These are phyloP conservation scores for Fusarium miscanthi DNA, from an alignment of 2,329 filamentous ascomycete genomes.

Conservation along the genomic window DNA sequence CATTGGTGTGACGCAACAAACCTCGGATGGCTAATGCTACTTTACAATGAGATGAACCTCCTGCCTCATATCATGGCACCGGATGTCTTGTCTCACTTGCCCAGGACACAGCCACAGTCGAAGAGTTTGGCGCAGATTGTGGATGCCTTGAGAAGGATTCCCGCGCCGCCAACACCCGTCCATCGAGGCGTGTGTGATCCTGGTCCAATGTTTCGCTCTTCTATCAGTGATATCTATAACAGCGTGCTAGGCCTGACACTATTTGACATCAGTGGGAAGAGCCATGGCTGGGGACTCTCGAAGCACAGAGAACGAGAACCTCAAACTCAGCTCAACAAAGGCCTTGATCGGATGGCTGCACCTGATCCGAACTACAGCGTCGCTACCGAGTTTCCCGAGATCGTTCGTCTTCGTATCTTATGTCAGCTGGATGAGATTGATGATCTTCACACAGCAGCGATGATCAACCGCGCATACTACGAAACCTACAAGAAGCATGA, in stretches of 20 bases:
- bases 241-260: constrained; percentile 62
- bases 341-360: constrained; percentile 49
- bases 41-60: constrained; percentile 60
- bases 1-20: constrained; percentile 64
- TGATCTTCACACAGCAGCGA: constrained; percentile 57
- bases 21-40: constrained; percentile 65
- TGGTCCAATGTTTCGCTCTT: constrained; percentile 57
- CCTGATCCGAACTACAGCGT: constrained; percentile 49
- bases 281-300: constrained; percentile 62
- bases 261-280: constrained; percentile 59
- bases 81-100: constrained; percentile 40
- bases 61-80: constrained; percentile 55
- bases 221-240: constrained; percentile 63
- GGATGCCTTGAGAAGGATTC: constrained; percentile 55
- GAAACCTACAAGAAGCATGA: constrained; percentile 59
- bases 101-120: constrained; percentile 42
- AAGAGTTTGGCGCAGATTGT: constrained; percentile 60
- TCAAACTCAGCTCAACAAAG: constrained; percentile 48
- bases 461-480: constrained; percentile 57
- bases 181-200: constrained; percentile 62
- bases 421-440: constrained; percentile 52
- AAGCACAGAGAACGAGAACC: constrained; percentile 52
- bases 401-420: constrained; percentile 55
- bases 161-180: constrained; percentile 56
- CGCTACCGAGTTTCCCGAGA: constrained; percentile 50